Base-by-base conservation (phyloP, 2,329 filamentous ascomycete species). In the Hypoxylon sp. region DNA sequence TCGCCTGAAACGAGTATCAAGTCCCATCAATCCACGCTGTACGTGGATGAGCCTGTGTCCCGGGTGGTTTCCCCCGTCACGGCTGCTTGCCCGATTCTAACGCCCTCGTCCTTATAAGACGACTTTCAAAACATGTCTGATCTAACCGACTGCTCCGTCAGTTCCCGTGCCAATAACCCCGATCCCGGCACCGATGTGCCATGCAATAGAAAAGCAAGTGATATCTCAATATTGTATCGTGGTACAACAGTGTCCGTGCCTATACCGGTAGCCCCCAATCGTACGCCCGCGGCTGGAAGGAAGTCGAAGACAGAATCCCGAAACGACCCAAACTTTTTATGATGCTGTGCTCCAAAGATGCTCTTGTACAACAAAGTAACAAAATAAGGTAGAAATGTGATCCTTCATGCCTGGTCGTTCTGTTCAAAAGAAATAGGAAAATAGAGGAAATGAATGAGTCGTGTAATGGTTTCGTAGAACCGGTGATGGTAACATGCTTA, bases 321-420 rank as follows among this genome's bases (percentile, higher is more conserved):
- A 62, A 74, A 75, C 74, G 68, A 76, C 74, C 75, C 75, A 76
- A 77, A 75, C 75, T 79, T 80, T 79, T 82, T 82, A 82, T 81
- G 81, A 84, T 83, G 82, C 82, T 82, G 79, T 83, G 80, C 82
- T 84, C 83, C 82, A 75, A 75, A 83, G 83, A 83, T 82, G 81
- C 78, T 78, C 81, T 82, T 83, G 78, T 84, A 84, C 81, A 83
- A 79, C 72, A 77, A 77, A 77, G 72, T 72, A 65, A 71, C 71
- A 74, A 74, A 71, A 74, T 75, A 64, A 69, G 72, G 73, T 77
- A 73, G 69, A 75, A 75, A 78, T 78, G 76, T 78, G 79, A 74
- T 77, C 76, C 37, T 70, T 72, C 72, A 73, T 76, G 74, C 69
- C 67, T 62, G 69, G 67, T 72, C 68, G 72, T 72, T 70, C 66